These are phyloP conservation scores for Paxillus rubicundulus DNA, from an alignment of 768 basidiomycete genomes.

Conservation along the genomic window DNA sequence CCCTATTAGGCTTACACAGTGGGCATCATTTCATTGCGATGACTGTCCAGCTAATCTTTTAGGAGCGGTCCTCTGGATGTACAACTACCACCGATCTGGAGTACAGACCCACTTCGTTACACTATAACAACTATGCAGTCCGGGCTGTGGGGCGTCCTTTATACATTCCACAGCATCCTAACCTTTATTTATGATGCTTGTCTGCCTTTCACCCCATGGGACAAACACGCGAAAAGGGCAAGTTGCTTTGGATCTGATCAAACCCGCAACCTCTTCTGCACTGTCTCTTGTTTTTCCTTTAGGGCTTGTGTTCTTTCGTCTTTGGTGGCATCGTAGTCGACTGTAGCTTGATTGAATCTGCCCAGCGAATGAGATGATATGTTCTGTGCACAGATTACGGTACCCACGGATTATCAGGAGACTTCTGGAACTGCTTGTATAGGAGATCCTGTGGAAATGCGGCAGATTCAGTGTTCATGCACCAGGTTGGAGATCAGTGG, in stretches of 20 bases:
- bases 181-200: no score
- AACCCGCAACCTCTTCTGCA: conserved; percentile 64
- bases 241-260: conserved; percentile 6
- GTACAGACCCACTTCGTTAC: no score
- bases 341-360: conserved; percentile 81
- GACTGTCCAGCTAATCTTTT: no score
- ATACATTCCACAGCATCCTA: no score
- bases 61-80: no score
- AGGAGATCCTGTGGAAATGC: conserved; percentile 61
- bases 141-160: no score
- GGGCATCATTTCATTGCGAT: conserved; percentile 9
- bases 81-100: no score
- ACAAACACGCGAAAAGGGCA: background rate
- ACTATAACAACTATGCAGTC: no score
- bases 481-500: background rate
- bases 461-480: conserved; percentile 1
- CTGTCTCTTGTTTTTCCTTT: conserved; percentile 59
- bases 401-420: conserved; percentile 89
- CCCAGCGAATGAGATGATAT: background rate
- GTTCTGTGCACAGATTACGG: conserved; percentile 3
- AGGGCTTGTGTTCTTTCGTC: conserved; percentile 81
- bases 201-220: no score
- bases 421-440: conserved; percentile 95
- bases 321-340: conserved; percentile 84
- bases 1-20: no score